Evolutionary conservation across 1,284 basidiomycete species (phyloP), one percentile per base, ranked within the genome.

Genomic region (Erythrobasidium hasegawianum): DNA sequence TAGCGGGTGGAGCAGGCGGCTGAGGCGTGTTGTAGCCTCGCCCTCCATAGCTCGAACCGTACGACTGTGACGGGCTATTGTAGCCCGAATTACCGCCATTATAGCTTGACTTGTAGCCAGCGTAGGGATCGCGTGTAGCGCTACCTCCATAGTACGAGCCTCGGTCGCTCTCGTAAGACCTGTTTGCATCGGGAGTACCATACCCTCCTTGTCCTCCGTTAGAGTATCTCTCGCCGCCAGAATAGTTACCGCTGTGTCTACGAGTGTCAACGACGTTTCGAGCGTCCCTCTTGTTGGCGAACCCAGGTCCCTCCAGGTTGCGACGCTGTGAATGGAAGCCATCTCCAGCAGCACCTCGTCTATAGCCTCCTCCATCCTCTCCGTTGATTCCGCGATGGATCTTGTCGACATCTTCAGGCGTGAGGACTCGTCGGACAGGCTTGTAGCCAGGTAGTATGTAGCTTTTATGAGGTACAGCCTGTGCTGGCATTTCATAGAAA

Each of bases 401-500:
- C 64, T 78, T 79, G 64, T 96, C 89, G 57, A 88, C 81, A 76
- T 99, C 96, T 18, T 82, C 80, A 13, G 86, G 77, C 4, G 83
- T 86, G 24, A 99, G 81, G 1, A 86, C 78, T 1, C 85, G 83
- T 43, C 81, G 79, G 0, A 85, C 82, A 58, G 82, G 82, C 67
- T 81, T 84, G 43, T 86, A 85, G 1, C 90, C 90, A 5, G 87
- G 86, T 0, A 99, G 81, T 20, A 98, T 79, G 22, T 88, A 81
- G 14, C 91, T 95, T 54, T 85, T 86, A 77, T 99, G 96, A 2
- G 91, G 89, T 4, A 83, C 83, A 22, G 86, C 77, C 75, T 97
- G 93, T 73, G 85, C 83, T 0, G 96, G 94, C 82, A 94, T 97
- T 76, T 85, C 87, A 79, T 93, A 98, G 20, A 87, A 79, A 0